A percentile compares a stretch with the other conserved stretches of the same genome.
phyloP scores from a whole-genome alignment of 441 rosid species.

The Erodium moschatum region DNA sequence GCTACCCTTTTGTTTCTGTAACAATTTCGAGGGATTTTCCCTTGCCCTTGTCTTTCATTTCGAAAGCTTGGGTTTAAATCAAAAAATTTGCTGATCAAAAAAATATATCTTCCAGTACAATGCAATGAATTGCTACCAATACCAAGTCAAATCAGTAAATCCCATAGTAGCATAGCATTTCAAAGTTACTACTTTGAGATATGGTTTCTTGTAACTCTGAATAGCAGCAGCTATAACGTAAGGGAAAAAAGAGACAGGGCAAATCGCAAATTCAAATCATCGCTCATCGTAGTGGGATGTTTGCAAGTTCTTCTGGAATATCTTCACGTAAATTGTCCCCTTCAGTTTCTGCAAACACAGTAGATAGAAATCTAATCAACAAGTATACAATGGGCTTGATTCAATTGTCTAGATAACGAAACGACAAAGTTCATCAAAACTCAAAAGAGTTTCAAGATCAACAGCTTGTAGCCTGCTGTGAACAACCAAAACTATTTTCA shows the following conservation, averaged over 20 bases:
- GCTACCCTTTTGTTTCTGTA: too few species aligned
- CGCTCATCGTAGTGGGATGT: slow-evolving; percentile 15
- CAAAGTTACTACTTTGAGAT: slow-evolving; percentile 28
- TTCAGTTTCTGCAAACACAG: slow-evolving; percentile 46
- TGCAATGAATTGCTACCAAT: too few species aligned
- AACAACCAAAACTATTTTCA: neutral
- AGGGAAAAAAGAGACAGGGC: slow-evolving; percentile 2
- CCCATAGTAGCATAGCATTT: too few species aligned
- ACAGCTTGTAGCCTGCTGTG: slow-evolving; percentile 71
- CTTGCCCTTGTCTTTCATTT: too few species aligned
- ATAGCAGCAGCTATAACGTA: slow-evolving; percentile 39
- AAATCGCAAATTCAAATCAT: neutral
- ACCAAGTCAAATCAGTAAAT: too few species aligned
- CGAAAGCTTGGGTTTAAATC: too few species aligned
- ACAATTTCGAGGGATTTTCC: too few species aligned
- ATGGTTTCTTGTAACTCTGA: slow-evolving; percentile 63
- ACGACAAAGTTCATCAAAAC: slow-evolving; percentile 1
- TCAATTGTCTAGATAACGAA: neutral
- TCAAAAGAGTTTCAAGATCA: slow-evolving; percentile 48
- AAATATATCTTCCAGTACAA: too few species aligned
- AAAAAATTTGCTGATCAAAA: too few species aligned
- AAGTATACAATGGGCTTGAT: neutral
- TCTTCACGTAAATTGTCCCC: slow-evolving; percentile 55
- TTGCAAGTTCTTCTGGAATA: slow-evolving; percentile 50
- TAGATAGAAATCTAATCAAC: slow-evolving; percentile 6